Conservation (phyloP, 1,284 basidiomycete genomes). For the Boletus putidus region DNA sequence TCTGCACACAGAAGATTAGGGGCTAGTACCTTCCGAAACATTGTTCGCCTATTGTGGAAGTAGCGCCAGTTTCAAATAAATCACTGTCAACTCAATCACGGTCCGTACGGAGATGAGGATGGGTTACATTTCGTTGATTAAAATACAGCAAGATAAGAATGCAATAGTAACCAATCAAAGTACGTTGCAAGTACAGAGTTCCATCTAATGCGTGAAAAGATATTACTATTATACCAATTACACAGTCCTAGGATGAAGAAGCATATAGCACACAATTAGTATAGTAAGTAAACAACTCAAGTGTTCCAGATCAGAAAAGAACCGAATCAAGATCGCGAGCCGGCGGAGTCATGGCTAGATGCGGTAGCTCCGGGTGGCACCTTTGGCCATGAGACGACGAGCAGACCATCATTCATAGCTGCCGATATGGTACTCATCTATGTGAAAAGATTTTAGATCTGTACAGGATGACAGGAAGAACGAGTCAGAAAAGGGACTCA, state of each 20-base stretch:
- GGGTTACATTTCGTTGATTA: background rate
- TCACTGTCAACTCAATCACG: background rate
- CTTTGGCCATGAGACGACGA: conserved; percentile 35
- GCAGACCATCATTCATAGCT: conserved; percentile 37
- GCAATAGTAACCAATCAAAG: background rate
- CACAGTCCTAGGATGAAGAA: conserved; percentile 5
- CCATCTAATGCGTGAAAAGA: background rate
- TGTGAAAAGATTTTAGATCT: background rate
- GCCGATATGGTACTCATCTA: conserved; percentile 41
- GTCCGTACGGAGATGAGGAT: background rate
- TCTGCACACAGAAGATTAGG: conserved; percentile 11
- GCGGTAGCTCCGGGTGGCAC: conserved; percentile 23
- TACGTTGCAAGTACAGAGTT: conserved; percentile 5
- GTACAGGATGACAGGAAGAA: conserved; percentile 12
- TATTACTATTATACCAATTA: conserved; percentile 24
- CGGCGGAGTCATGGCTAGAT: conserved; percentile 11
- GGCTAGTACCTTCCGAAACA: background rate
- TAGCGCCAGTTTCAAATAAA: background rate
- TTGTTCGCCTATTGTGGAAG: conserved; percentile 5
- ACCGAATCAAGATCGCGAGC: conserved; percentile 10
- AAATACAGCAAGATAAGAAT: conserved; percentile 5
- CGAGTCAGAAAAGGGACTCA: conserved; percentile 7
- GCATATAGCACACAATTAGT: conserved; percentile 11
- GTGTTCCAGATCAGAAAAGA: background rate
- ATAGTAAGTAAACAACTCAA: background rate